Evolutionary conservation across 495 filamentous ascomycete genomes (phyloP).

Genomic region (Aspergillus cavernicola): DNA sequence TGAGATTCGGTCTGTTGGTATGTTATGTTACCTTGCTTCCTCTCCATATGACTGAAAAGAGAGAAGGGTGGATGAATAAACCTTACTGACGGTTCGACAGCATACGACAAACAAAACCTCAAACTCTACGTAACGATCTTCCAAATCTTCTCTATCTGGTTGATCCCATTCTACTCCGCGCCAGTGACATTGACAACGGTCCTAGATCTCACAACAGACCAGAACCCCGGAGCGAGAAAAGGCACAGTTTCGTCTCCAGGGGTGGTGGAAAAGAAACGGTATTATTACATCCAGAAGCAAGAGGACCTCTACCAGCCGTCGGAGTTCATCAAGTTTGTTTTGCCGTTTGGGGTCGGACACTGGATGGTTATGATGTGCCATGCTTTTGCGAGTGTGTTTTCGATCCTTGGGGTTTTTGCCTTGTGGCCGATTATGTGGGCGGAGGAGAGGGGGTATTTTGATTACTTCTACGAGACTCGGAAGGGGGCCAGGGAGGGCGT

Average conservation of each 20-base stretch:
- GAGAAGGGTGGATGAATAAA: neutral
- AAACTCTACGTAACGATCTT: constrained; percentile 66
- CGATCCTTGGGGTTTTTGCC: constrained; percentile 50
- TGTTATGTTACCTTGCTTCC: neutral
- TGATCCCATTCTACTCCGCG: constrained; percentile 68
- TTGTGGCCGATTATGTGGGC: constrained; percentile 52
- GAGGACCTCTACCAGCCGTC: constrained; percentile 81
- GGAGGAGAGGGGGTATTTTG: constrained; percentile 15
- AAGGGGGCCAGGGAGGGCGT: neutral
- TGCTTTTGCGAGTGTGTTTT: constrained; percentile 57
- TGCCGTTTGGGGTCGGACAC: constrained; percentile 31
- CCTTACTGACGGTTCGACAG: constrained; percentile 20
- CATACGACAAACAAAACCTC: constrained; percentile 61
- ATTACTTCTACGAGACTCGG: neutral
- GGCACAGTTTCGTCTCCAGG: constrained; percentile 14
- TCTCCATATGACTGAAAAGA: neutral
- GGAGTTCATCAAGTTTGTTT: constrained; percentile 68
- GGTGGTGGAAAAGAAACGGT: constrained; percentile 36
- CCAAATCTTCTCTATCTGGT: constrained; percentile 73
- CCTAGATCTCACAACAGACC: constrained; percentile 52
- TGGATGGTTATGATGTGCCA: constrained; percentile 56
- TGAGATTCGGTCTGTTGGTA: constrained; percentile 66
- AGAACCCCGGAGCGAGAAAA: constrained; percentile 18
- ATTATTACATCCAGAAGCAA: constrained; percentile 72
- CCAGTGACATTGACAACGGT: constrained; percentile 69